Conservation (phyloP, 2,329 filamentous ascomycete genomes). For the Aureobasidium sp. region DNA sequence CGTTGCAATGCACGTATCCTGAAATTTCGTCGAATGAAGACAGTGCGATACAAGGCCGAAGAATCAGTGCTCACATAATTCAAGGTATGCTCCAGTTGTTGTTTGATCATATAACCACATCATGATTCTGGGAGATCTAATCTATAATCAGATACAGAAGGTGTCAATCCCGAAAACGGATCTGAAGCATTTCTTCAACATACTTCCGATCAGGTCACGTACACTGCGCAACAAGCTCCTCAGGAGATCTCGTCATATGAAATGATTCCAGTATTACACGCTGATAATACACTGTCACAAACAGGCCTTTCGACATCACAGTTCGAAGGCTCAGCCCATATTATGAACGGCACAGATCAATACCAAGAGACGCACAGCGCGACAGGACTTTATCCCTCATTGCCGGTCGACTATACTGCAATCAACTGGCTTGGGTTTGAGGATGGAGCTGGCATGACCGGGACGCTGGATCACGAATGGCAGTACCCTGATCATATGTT, state of each 20-base stretch:
- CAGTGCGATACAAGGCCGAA: too few relatives aligned
- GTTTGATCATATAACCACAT: neutral
- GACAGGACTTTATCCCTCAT: neutral
- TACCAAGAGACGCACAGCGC: neutral
- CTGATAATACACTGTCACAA: neutral
- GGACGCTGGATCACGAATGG: neutral
- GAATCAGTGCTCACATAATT: neutral
- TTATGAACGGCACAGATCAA: neutral
- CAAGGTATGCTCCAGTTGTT: neutral
- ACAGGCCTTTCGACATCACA: neutral
- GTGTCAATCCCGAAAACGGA: neutral
- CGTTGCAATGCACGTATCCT: conserved; percentile 23
- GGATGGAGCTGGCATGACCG: neutral
- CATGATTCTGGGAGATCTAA: neutral
- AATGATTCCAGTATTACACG: neutral
- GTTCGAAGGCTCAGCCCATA: neutral
- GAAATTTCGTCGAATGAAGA: neutral
- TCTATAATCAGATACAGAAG: neutral
- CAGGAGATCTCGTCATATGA: neutral
- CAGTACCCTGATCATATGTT: neutral
- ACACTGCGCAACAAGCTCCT: neutral
- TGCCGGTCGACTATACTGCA: neutral
- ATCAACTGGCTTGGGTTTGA: neutral
- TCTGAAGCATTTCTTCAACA: neutral
- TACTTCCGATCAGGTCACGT: neutral